Base-by-base conservation (phyloP, 345 rosid species). In the Mangifera indica region DNA sequence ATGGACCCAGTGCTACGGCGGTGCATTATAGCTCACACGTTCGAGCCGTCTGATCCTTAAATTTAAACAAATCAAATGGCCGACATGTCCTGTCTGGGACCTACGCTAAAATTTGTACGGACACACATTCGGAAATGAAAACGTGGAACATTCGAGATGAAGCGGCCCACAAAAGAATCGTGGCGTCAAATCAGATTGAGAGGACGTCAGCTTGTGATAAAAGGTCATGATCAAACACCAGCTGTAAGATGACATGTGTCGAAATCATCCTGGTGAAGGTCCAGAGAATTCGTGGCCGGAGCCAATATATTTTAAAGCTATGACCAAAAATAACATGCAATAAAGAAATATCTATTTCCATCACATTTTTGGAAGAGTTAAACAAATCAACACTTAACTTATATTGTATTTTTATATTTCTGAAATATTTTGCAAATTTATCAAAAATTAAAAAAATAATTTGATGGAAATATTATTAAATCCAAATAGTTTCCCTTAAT, bases 1-100 rank as follows among this genome's bases (percentile, higher is more conserved):
- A 3, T 44, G 72, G 73, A 46, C 69, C 67, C 22, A 56, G 20
- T 67, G 77, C 2, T 10, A 17, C 59, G 74, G 24, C 80, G 61
- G 78, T 81, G 76, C 84, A 77, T 68, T 76, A 18, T 55, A 73
- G 79, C 55, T 57, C 83, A 67, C 75, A 56, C 62, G 18, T 70
- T 78, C 44, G 25, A 45, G 63, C 79, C 74, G 26, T 45, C 2
- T 0, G 71, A 76, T 76, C 72, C 51, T 60, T 10, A 1, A 37
- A 45, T 58, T 29, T 18, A 60, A 12, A 12, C 11, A 61, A 15
- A 75, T 70, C 69, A 0, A 8, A 48, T 29, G 79, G 69, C 70
- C 79, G 57, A 14, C 62, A 7, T 14, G 37, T 20, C 61, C n/a
- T 71, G 25, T 52, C 73, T 4, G 29, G 55, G 63, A 5, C 63